Percentiles rank a stretch among this genome's conserved stretches.
These are phyloP conservation scores for Penicillium lagena DNA, from an alignment of 495 filamentous ascomycete genomes.

Conservation along the genomic window DNA sequence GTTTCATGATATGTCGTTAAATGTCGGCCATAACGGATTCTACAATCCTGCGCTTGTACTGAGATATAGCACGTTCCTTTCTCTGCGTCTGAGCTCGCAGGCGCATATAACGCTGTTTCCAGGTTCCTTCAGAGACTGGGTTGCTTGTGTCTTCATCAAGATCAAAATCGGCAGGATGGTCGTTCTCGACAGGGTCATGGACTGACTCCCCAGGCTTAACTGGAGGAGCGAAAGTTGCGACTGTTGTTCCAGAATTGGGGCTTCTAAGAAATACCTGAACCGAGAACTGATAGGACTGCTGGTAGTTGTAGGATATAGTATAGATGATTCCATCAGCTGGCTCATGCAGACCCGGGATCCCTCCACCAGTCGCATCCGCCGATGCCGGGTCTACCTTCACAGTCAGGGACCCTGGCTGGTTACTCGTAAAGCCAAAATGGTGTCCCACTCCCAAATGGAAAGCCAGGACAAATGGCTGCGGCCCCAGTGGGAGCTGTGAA, in stretches of 20 bases:
- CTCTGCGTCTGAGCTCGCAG: constrained; percentile 45
- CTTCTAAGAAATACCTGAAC: constrained; percentile 26
- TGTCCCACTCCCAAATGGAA: constrained; percentile 35
- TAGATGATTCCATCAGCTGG: constrained; percentile 3
- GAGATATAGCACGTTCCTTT: constrained; percentile 41
- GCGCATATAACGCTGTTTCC: constrained; percentile 40
- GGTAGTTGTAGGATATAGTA: constrained; percentile 27
- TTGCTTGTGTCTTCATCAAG: constrained; percentile 25
- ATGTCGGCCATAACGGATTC: constrained; percentile 52
- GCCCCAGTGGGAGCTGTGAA: constrained; percentile 16
- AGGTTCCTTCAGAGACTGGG: constrained; percentile 24
- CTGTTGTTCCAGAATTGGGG: constrained; percentile 10
- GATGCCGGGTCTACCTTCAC: constrained; percentile 14
- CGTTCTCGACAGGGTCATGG: constrained; percentile 13
- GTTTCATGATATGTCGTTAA: constrained; percentile 5
- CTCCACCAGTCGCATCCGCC: neutral
- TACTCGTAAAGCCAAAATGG: constrained; percentile 25
- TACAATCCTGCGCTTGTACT: constrained; percentile 48
- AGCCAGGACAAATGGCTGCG: constrained; percentile 18
- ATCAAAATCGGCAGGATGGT: constrained; percentile 22
- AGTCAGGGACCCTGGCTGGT: constrained; percentile 14
- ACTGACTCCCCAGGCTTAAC: constrained; percentile 3
- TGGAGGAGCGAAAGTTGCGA: neutral
- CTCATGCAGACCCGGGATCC: neutral
- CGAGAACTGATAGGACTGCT: constrained; percentile 16